Percentiles rank a stretch among this genome's conserved stretches.
Evolutionary conservation across 75 land plant species (phyloP).

Genomic region (Cupressus sempervirens): DNA sequence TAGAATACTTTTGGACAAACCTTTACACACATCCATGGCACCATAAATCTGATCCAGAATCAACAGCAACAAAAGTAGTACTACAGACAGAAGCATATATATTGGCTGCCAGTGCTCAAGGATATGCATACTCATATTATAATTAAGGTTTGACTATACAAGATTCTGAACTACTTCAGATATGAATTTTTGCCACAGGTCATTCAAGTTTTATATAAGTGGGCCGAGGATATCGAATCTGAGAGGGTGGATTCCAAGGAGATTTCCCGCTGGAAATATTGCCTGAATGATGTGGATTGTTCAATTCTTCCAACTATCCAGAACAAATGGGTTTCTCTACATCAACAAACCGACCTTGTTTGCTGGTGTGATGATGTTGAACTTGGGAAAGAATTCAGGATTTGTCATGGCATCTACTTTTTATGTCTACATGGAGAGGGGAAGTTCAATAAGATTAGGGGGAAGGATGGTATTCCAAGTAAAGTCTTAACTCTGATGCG

Average conservation of each 20-base stretch:
- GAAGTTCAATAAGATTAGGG: constrained; percentile 13
- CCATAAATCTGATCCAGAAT: neutral
- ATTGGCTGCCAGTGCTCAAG: neutral
- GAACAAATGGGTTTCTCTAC: constrained; percentile 83
- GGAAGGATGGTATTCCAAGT: constrained; percentile 22
- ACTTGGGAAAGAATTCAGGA: constrained; percentile 52
- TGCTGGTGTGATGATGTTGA: constrained; percentile 83
- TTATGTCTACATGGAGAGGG: constrained; percentile 28
- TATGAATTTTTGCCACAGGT: constrained; percentile 44
- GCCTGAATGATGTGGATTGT: constrained; percentile 38
- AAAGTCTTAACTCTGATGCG: constrained; percentile 33
- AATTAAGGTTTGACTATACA: neutral
- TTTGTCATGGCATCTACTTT: constrained; percentile 39
- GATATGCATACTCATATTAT: neutral
- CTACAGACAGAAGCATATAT: neutral
- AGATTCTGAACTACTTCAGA: neutral
- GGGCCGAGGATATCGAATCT: constrained; percentile 56
- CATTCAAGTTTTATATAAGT: constrained; percentile 48
- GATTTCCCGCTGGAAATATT: constrained; percentile 43
- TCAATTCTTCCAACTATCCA: constrained; percentile 69
- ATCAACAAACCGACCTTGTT: constrained; percentile 48
- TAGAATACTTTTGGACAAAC: too few species aligned
- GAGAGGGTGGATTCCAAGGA: constrained; percentile 47
- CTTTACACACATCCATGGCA: neutral
- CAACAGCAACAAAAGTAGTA: neutral